Conservation (phyloP, 2,329 filamentous ascomycete species). For the Claviceps cyperi region DNA sequence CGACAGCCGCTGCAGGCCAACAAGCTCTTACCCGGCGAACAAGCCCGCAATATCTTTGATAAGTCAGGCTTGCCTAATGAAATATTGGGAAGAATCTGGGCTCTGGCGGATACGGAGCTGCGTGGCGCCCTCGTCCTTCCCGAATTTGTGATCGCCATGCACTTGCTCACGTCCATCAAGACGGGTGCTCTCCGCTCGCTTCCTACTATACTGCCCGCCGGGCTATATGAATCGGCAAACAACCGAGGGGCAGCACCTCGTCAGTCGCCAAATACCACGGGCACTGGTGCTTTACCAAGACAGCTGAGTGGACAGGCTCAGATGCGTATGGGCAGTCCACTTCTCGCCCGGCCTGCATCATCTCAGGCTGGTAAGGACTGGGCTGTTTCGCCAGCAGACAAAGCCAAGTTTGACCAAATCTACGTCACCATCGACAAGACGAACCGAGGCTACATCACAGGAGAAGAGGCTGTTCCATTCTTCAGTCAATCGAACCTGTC, state of each 20-base stretch:
- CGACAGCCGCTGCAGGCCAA: constrained; percentile 63
- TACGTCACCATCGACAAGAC: constrained; percentile 73
- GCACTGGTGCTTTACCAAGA: constrained; percentile 58
- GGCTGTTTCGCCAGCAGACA: constrained; percentile 72
- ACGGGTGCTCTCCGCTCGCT: constrained; percentile 65
- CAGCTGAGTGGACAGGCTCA: constrained; percentile 63
- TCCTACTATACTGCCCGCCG: constrained; percentile 67
- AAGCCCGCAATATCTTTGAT: constrained; percentile 89
- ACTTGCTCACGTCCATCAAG: constrained; percentile 84
- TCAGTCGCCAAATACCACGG: constrained; percentile 35
- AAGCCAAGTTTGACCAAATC: constrained; percentile 73
- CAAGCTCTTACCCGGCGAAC: constrained; percentile 60
- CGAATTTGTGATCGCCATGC: constrained; percentile 98
- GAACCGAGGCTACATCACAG: constrained; percentile 71
- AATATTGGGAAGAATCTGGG: constrained; percentile 88
- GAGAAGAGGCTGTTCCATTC: constrained; percentile 87
- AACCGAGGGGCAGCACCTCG: constrained; percentile 39
- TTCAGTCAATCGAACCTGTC: constrained; percentile 83
- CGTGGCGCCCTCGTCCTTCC: constrained; percentile 72
- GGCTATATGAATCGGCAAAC: constrained; percentile 79
- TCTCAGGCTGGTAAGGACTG: constrained; percentile 45
- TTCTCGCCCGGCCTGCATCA: constrained; percentile 36
- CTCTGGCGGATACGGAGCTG: constrained; percentile 84
- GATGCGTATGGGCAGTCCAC: constrained; percentile 46
- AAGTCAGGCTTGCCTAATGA: constrained; percentile 83